A percentile compares a stretch with the other conserved stretches of the same genome.
phyloP scores from a whole-genome alignment of 1,284 basidiomycete species.

The Pseudozyma pruni region DNA sequence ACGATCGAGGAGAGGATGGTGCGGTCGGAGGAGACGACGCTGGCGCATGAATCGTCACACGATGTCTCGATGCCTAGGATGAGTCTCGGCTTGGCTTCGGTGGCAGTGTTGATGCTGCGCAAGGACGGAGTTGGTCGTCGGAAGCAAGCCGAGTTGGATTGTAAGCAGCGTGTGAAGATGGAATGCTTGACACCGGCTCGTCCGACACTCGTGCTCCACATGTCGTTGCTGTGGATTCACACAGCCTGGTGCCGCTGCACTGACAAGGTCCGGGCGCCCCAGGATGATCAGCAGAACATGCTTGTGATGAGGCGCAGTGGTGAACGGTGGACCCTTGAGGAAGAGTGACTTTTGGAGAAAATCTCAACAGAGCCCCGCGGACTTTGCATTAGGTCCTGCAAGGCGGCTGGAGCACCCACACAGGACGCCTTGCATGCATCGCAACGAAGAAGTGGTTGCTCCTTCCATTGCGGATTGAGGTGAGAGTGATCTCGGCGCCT shows the following conservation, averaged over 20 bases:
- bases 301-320: background rate
- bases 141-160: constrained; percentile 6
- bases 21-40: constrained; percentile 53
- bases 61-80: constrained; percentile 66
- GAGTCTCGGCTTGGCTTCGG: constrained; percentile 9
- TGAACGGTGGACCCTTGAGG: constrained; percentile 4
- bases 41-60: constrained; percentile 66
- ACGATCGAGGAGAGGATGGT: constrained; percentile 57
- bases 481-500: too few relatives aligned
- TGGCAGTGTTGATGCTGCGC: background rate
- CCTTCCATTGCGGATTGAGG: too few relatives aligned
- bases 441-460: too few relatives aligned
- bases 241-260: too few relatives aligned
- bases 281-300: too few relatives aligned
- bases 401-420: constrained; percentile 7
- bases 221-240: too few relatives aligned
- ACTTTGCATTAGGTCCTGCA: background rate
- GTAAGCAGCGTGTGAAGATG: background rate
- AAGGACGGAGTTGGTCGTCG: background rate
- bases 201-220: constrained; percentile 14
- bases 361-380: constrained; percentile 2
- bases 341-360: background rate
- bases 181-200: background rate
- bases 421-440: constrained; percentile 1
- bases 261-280: too few relatives aligned